A percentile compares a stretch with the other conserved stretches of the same genome.
phyloP scores from a whole-genome alignment of 345 rosid genomes.

The Garcia nutans region DNA sequence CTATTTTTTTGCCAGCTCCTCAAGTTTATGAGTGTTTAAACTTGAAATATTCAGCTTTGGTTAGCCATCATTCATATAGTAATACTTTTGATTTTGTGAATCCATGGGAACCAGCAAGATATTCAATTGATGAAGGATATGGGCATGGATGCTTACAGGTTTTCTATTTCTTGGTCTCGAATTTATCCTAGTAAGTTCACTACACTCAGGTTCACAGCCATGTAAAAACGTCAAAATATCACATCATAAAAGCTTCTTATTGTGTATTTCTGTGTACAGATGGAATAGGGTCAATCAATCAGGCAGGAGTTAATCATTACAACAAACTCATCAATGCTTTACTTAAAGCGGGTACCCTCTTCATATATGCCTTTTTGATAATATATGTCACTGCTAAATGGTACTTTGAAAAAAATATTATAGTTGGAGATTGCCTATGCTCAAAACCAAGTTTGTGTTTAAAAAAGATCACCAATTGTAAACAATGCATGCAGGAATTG shows the following conservation, averaged over 20 bases:
- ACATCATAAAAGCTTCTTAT: neutral
- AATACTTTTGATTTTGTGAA: neutral
- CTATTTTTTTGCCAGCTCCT: neutral
- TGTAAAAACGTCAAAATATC: neutral
- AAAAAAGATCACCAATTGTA: neutral
- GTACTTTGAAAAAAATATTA: no score
- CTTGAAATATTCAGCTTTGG: no score
- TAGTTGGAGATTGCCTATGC: no score
- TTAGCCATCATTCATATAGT: neutral
- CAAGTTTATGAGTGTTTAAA: neutral
- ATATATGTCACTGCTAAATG: no score
- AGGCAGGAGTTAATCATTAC: conserved; percentile 89
- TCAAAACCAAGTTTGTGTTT: neutral
- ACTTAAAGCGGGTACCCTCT: conserved; percentile 59
- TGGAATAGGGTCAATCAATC: conserved; percentile 77
- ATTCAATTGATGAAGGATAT: conserved; percentile 84
- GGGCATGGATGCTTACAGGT: conserved; percentile 92
- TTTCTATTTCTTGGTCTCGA: conserved; percentile 90
- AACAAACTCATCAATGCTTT: conserved; percentile 77
- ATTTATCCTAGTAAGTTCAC: conserved; percentile 68
- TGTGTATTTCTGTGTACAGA: conserved; percentile 32
- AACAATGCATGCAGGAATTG: conserved; percentile 53
- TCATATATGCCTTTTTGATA: no score
- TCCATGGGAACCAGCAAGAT: conserved; percentile 61
- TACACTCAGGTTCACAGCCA: neutral